Percentiles rank a stretch among this genome's conserved stretches.
Evolutionary conservation across 768 basidiomycete species (phyloP).

Genomic region (Leccinum obscurum): DNA sequence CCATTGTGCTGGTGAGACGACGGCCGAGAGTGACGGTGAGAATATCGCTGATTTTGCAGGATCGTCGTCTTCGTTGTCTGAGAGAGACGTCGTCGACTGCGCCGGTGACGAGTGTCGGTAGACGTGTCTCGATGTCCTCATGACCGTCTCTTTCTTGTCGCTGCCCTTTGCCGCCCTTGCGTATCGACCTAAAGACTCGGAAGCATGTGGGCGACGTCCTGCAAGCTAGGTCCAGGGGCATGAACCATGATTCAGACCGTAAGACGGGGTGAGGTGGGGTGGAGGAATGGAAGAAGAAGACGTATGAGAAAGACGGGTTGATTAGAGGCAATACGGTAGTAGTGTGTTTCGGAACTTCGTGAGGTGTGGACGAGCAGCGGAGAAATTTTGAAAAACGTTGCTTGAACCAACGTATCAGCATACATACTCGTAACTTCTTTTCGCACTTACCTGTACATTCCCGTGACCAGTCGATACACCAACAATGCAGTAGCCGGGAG

Average conservation of each 20-base stretch:
- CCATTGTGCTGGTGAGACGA: constrained; percentile 71
- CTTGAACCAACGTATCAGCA: constrained; percentile 34
- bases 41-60: constrained; percentile 49
- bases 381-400: constrained; percentile 5
- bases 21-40: constrained; percentile 37
- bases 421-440: background rate
- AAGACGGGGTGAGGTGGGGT: too few species aligned
- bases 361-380: too few species aligned
- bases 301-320: too few species aligned
- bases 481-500: constrained; percentile 61
- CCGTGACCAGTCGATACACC: constrained; percentile 57
- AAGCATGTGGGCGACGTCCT: too few species aligned
- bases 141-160: constrained; percentile 5
- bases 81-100: constrained; percentile 79
- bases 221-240: too few species aligned
- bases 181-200: background rate
- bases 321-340: too few species aligned
- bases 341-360: too few species aligned
- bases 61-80: constrained; percentile 72
- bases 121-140: constrained; percentile 36
- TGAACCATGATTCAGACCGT: too few species aligned
- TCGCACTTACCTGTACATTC: constrained; percentile 25
- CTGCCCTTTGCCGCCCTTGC: background rate
- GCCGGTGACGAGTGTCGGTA: constrained; percentile 47
- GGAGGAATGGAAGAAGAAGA: too few species aligned